A percentile compares a stretch with the other conserved stretches of the same genome.
Evolutionary conservation across 495 filamentous ascomycete genomes (phyloP).

Genomic region (Aspergillus baeticus): DNA sequence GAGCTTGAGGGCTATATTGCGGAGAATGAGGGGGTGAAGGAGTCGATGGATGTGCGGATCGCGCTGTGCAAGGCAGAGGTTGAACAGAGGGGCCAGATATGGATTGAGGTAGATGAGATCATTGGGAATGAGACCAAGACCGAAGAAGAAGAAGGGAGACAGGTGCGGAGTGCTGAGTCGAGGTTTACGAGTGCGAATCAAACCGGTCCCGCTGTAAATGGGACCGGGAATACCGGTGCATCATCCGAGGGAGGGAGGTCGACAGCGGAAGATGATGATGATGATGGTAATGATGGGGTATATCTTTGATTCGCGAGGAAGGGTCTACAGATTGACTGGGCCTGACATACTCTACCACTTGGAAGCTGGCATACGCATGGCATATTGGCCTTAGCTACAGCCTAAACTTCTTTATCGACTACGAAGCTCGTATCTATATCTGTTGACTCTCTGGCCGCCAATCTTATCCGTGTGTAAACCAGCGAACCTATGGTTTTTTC

Average conservation of each 20-base stretch:
- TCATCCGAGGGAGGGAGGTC: neutral
- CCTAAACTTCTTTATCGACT: too few species aligned
- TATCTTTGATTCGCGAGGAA: slow-evolving; percentile 55
- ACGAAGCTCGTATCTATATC: neutral
- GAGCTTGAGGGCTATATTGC: slow-evolving; percentile 39
- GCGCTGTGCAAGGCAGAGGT: slow-evolving; percentile 68
- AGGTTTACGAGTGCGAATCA: neutral
- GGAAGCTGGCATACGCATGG: too few species aligned
- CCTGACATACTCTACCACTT: neutral
- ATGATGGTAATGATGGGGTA: slow-evolving; percentile 60
- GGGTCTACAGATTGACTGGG: too few species aligned
- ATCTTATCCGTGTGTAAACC: neutral
- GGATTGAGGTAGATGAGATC: slow-evolving; percentile 55
- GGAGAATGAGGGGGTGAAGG: slow-evolving; percentile 77
- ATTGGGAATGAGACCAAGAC: slow-evolving; percentile 7
- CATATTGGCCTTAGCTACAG: too few species aligned
- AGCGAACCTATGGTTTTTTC: neutral
- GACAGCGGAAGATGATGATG: slow-evolving; percentile 25
- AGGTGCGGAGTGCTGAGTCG: neutral
- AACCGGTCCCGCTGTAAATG: slow-evolving; percentile 2
- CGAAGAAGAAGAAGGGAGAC: neutral
- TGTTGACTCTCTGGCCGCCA: too few species aligned
- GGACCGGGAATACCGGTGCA: neutral
- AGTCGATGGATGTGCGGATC: slow-evolving; percentile 71
- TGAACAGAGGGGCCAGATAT: slow-evolving; percentile 68